These are phyloP conservation scores for Magnolia changhungtana DNA, from an alignment of 164 flowering plant genomes.

Conservation along the genomic window DNA sequence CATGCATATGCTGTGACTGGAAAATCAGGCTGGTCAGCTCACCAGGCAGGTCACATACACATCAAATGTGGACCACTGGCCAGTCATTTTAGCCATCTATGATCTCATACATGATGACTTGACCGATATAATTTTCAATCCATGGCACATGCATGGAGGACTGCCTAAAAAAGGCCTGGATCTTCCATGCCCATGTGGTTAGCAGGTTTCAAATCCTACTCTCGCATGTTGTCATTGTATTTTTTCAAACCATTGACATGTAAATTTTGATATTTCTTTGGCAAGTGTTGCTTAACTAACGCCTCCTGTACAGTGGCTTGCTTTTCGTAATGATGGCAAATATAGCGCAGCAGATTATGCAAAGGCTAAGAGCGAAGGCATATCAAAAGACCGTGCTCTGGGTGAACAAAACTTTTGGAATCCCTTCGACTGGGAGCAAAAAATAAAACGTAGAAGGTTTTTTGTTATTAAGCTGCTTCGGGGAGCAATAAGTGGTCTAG, in stretches of 20 bases:
- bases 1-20: too few species aligned
- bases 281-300: constrained; percentile 9
- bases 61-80: too few species aligned
- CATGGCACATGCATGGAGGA: too few species aligned
- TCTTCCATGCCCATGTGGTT: too few species aligned
- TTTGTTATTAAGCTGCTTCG: constrained; percentile 66
- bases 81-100: too few species aligned
- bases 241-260: constrained; percentile 4
- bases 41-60: too few species aligned
- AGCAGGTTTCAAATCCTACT: neutral
- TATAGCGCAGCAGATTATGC: constrained; percentile 92
- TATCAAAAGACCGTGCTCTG: constrained; percentile 30
- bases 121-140: too few species aligned
- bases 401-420: constrained; percentile 57
- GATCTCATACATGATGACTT: too few species aligned
- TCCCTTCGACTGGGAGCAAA: constrained; percentile 50
- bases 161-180: too few species aligned
- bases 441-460: constrained; percentile 47
- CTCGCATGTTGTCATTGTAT: neutral
- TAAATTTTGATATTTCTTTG: constrained; percentile 1
- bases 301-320: constrained; percentile 77
- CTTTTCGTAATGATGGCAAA: constrained; percentile 78
- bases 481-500: constrained; percentile 70
- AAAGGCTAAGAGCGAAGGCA: constrained; percentile 54
- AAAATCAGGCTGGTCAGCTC: too few species aligned